These are phyloP conservation scores for Colletotrichum agaves DNA, from an alignment of 2,329 filamentous ascomycete genomes.

Conservation along the genomic window DNA sequence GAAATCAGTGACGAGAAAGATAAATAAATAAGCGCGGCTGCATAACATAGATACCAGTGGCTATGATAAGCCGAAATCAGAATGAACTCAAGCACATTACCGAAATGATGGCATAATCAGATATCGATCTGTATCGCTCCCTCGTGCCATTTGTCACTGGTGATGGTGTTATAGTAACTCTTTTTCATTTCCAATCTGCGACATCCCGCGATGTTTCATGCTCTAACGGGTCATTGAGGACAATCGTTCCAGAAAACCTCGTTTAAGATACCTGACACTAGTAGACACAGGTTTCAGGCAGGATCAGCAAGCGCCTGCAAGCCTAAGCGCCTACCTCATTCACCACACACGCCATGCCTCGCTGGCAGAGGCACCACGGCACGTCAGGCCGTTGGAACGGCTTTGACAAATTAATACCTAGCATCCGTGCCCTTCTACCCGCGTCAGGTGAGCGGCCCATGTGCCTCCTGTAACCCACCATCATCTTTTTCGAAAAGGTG, in stretches of 20 bases:
- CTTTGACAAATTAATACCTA: conserved; percentile 1
- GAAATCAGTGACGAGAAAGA: conserved; percentile 60
- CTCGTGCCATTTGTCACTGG: too few relatives aligned
- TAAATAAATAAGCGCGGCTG: conserved; percentile 37
- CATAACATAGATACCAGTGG: conserved; percentile 19
- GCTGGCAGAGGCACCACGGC: not conserved
- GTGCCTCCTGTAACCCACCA: not conserved
- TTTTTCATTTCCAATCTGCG: not conserved
- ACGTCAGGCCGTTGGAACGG: conserved; percentile 9
- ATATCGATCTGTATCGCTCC: too few relatives aligned
- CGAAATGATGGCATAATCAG: too few relatives aligned
- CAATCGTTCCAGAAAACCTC: not conserved
- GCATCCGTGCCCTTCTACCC: conserved; percentile 6
- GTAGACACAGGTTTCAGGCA: conserved; percentile 12
- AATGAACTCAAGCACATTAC: not conserved
- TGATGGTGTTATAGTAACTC: too few relatives aligned
- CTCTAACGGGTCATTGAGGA: not conserved
- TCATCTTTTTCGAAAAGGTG: not conserved
- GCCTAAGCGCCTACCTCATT: not conserved
- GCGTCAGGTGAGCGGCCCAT: not conserved
- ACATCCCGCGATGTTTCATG: not conserved
- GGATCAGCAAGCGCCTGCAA: not conserved
- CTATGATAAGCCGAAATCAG: not conserved
- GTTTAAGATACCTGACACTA: not conserved
- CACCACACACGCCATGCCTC: not conserved